Conservation (phyloP, 352 stramenopile genomes). For the Blastocystis sp. region DNA sequence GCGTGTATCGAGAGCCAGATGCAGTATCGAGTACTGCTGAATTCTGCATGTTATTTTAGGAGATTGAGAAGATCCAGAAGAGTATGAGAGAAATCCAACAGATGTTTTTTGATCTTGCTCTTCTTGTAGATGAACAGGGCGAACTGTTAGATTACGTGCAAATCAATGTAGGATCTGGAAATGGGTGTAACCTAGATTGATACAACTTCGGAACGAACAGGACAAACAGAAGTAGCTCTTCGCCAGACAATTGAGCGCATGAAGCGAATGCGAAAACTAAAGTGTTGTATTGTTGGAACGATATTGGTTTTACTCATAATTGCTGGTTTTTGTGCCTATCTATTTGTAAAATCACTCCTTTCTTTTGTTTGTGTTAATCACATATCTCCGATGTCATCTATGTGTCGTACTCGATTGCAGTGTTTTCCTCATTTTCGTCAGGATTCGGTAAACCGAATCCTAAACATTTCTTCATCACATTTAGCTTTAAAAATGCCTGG, state of each 20-base stretch:
- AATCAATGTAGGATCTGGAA: constrained; percentile 10
- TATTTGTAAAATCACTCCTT: constrained; percentile 42
- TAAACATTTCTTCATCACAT: too few relatives aligned
- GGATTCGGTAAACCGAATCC: background rate
- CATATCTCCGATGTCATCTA: background rate
- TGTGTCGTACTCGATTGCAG: background rate
- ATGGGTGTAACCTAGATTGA: constrained; percentile 22
- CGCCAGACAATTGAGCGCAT: constrained; percentile 1
- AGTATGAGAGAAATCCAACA: constrained; percentile 68
- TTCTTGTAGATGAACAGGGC: constrained; percentile 56
- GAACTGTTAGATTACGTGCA: constrained; percentile 22
- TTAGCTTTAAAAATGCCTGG: background rate
- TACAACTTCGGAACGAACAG: background rate
- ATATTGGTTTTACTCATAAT: constrained; percentile 10
- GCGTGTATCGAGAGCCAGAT: constrained; percentile 54
- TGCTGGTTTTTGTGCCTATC: background rate
- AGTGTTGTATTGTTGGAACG: constrained; percentile 42
- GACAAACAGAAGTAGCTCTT: constrained; percentile 10
- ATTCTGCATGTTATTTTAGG: background rate
- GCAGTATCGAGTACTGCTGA: constrained; percentile 14
- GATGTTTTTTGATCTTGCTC: constrained; percentile 60
- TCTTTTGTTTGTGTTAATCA: background rate
- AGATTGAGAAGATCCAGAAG: constrained; percentile 54
- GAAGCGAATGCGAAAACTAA: constrained; percentile 57
- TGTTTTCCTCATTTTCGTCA: background rate